Evolutionary conservation across 129 eudicot genomes (phyloP), one percentile per base, ranked within the genome.

Genomic region (Pulicaria dysenterica): DNA sequence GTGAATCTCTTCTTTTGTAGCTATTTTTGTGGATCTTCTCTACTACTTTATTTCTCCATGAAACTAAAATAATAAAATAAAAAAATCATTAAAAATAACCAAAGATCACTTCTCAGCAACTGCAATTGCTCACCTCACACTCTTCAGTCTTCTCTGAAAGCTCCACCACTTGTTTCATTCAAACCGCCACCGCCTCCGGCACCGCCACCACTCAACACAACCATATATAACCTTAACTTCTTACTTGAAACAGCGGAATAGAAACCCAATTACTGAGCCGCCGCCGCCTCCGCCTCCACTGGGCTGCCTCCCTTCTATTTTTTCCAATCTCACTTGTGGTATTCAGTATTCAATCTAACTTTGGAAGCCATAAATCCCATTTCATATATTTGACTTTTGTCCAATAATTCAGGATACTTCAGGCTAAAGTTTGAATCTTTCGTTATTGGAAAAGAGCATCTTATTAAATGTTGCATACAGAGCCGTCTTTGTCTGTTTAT

Each of bases 401-500:
- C 56, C 19, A 13, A 50, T 46, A 46, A 46, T 8, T 10, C 50
- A 11, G 64, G 58, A 67, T 69, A 50, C 6, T 38, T 41, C n/a
- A 39, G 49, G 2, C 36, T 47, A 45, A 39, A 37, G 8, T 45
- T 46, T 58, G 11, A 56, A 73, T 64, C 40, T 51, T 73, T 58
- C 12, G 36, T 13, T 24, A 5, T 5, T 34, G 38, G 2, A 39
- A 16, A 31, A n/a, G 13, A 5, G 44, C 6, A 38, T 14, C 6
- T n/a, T 70, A 70, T 3, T 6, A 44, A 40, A 77, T 85, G 85
- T 75, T 90, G 88, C 86, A 75, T 55, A 84, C 87, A 7, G 96
- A 87, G 40, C 91, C 95, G 7, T 91, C 97, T 36, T 87, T 91
- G 41, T 74, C 74, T 1, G 87, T 90, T n/a, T 90, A 90, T 63